Evolutionary conservation across 2,329 filamentous ascomycete genomes (phyloP).

Genomic region (Phoma sp.): DNA sequence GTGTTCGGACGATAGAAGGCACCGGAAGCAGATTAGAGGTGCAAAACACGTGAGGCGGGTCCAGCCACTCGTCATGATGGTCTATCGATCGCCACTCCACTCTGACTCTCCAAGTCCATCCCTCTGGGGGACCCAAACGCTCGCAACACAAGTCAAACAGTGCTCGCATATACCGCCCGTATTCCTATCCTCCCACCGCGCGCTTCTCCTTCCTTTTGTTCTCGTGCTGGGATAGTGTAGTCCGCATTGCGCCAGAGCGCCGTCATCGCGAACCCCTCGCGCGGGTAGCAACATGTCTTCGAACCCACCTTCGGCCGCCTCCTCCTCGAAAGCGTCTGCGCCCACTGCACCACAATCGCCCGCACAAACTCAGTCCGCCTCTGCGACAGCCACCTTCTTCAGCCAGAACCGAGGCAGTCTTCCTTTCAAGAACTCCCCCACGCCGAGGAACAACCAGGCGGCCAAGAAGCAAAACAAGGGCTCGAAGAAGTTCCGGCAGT

Average conservation of each 20-base stretch:
- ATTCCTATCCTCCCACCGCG: neutral
- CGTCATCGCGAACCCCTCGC: constrained; percentile 35
- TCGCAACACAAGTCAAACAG: constrained; percentile 14
- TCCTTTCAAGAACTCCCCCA: constrained; percentile 46
- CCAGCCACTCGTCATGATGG: constrained; percentile 4
- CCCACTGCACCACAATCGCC: constrained; percentile 50
- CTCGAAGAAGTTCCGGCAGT: constrained; percentile 73
- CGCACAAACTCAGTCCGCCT: constrained; percentile 51
- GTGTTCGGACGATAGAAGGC: neutral
- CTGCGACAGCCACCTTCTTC: constrained; percentile 52
- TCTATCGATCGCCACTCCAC: constrained; percentile 8
- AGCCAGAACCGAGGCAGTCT: constrained; percentile 52
- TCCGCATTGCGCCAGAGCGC: constrained; percentile 11
- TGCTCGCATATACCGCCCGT: neutral
- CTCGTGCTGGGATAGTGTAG: neutral
- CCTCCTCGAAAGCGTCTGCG: constrained; percentile 50
- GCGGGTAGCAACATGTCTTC: constrained; percentile 51
- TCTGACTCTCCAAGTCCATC: constrained; percentile 40
- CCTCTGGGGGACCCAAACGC: constrained; percentile 39
- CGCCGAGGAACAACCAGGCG: constrained; percentile 76
- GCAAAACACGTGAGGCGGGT: constrained; percentile 10
- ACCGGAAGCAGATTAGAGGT: neutral
- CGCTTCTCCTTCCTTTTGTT: constrained; percentile 12
- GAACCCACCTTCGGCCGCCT: constrained; percentile 49
- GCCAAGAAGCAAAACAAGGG: constrained; percentile 83